Percentiles rank a stretch among this genome's conserved stretches.
Evolutionary conservation across 306 rosid genomes (phyloP).

Genomic region (Luffa acutangula): DNA sequence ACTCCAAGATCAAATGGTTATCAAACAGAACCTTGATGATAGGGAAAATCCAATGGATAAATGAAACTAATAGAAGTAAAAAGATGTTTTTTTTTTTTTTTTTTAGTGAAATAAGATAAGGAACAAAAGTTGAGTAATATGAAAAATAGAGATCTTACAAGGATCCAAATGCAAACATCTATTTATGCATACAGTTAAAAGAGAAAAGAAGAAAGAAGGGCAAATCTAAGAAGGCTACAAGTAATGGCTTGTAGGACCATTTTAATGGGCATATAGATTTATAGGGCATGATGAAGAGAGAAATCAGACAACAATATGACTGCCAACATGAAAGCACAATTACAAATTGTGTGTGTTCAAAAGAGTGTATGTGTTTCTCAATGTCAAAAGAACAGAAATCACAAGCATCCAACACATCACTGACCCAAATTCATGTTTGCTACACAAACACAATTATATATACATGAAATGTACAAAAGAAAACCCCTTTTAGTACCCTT

Average conservation of each 20-base stretch:
- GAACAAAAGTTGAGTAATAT: not conserved
- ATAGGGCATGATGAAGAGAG: not conserved
- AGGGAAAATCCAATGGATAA: no score
- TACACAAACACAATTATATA: not conserved
- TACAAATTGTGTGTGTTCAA: not conserved
- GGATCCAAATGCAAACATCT: not conserved
- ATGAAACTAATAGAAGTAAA: not conserved
- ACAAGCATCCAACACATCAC: not conserved
- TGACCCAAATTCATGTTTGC: constrained; percentile 3
- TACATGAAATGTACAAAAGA: not conserved
- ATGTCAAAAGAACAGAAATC: not conserved
- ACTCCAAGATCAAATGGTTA: no score
- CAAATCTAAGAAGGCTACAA: not conserved
- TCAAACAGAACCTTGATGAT: no score
- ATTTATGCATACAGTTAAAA: not conserved
- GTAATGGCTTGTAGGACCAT: not conserved
- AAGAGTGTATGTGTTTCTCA: constrained; percentile 2
- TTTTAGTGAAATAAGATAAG: not conserved
- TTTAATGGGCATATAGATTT: not conserved
- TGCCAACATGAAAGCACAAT: constrained; percentile 1
- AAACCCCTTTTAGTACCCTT: not conserved
- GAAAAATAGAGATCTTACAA: not conserved
- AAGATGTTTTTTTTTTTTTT: not conserved
- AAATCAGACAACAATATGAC: not conserved
- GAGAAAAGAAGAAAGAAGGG: not conserved